Evolutionary conservation across 1,284 basidiomycete species (phyloP), one percentile per base, ranked within the genome.

Genomic region (Lentinula novae-zelandiae): DNA sequence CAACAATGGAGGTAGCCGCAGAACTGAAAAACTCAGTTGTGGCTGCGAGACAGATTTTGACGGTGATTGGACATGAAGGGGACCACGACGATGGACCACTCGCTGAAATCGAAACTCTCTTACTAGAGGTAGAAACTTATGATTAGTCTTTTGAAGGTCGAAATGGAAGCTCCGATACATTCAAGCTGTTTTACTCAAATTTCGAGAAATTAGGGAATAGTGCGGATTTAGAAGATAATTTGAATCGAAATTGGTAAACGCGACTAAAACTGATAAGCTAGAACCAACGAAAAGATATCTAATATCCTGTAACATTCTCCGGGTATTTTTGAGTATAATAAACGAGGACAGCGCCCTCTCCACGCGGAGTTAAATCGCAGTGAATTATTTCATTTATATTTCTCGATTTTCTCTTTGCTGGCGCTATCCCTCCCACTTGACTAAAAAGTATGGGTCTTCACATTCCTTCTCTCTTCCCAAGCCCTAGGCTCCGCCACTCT

Each of bases 21-120:
- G 20, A 71, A 68, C 15, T 55, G 10, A 20, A 20, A 12, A 33
- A 36, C 33, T 13, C 54, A 3, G 13, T 64, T n/a, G 46, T 38
- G 10, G 39, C 44, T 3, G 58, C 63, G 8, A 36, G 20, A 36
- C 17, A 58, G 2, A 50, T 62, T 9, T 27, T 64, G 17, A 27
- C 27, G 2, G 69, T 71, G 31, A 70, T 77, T 53, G 79, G 80
- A 4, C 63, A 63, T 0, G 80, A 81, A 62, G 79, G 80, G 6
- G 80, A 81, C 62, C 67, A 69, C 4, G 22, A 58, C 17, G 75
- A 72, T 6, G 81, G 81, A 5, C 81, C 81, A 39, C 58, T 76
- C 17, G 72, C 70, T 44, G 80, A 82, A 63, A 69, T 78, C 4
- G 66, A 64, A 17, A 63, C 72, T 5, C 64, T 81, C 36, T 61